Evolutionary conservation across 306 rosid species (phyloP).

Genomic region (Quercus rubra): DNA sequence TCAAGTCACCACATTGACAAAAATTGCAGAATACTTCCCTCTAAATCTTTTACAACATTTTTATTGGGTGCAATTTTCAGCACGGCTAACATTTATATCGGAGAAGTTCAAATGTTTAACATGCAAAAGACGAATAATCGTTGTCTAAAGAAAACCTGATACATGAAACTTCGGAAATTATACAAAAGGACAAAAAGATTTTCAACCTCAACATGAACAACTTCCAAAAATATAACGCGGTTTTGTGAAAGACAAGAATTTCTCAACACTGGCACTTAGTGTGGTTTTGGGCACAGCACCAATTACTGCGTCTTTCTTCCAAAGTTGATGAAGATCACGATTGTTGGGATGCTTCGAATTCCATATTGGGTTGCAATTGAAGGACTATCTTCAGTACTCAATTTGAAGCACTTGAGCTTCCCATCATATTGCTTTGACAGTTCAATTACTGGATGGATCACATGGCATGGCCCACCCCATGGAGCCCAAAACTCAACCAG

Average conservation of each 20-base stretch:
- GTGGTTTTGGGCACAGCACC: conserved; percentile 12
- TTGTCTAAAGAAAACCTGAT: neutral
- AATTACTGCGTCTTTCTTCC: conserved; percentile 3
- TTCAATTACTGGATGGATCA: conserved; percentile 15
- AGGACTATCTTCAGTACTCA: conserved; percentile 13
- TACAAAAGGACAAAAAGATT: neutral
- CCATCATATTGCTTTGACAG: neutral
- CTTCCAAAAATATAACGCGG: neutral
- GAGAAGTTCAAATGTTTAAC: neutral
- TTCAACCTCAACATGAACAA: neutral
- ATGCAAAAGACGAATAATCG: neutral
- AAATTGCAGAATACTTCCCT: neutral
- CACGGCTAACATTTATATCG: neutral
- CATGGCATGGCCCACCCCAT: conserved; percentile 12
- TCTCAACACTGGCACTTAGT: conserved; percentile 1
- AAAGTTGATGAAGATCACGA: conserved; percentile 5
- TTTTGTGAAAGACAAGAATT: neutral
- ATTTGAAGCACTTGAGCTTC: conserved; percentile 6
- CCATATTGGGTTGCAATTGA: conserved; percentile 8
- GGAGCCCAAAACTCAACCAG: conserved; percentile 19
- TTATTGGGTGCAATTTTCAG: neutral
- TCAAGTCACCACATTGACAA: neutral
- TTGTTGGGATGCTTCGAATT: conserved; percentile 12
- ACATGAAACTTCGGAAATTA: neutral
- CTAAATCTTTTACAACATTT: too few species aligned